Evolutionary conservation across 2,329 filamentous ascomycete genomes (phyloP), one percentile per base, ranked within the genome.

Genomic region (Xylariaceae sp.): DNA sequence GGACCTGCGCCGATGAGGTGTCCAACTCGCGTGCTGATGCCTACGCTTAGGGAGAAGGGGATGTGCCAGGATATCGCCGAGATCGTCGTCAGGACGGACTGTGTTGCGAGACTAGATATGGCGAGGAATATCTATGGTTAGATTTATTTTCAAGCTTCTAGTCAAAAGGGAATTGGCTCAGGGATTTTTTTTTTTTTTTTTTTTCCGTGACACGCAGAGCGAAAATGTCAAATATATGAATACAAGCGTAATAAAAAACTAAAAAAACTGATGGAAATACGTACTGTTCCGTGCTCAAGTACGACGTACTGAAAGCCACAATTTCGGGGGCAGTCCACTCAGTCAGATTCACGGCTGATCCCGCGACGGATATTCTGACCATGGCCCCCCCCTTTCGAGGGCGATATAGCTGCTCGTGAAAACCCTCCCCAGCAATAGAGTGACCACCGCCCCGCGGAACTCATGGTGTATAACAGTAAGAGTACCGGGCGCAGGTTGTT

Each of bases 401-500:
- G 6, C 3, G 51, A 50, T 12, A 74, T 52, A 1, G 69, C 68
- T 3, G 66, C 59, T 1, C 65, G 58, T 6, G 73, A 73, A 43
- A 75, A 71, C 0, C 74, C 73, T 3, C 70, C 70, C 76, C 75
- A 76, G 67, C 76, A 79, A 57, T 71, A 65, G 41, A 66, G 70
- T 7, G 68, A 69, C 66, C 67, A 70, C 35, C 72, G 68, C 4
- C 73, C 74, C 0, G 59, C 63, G 5, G 74, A 63, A 54, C 74
- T 71, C 52, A 73, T 68, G 27, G 74, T 69, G 56, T 80, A 80
- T 1, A 73, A 34, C 27, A 77, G 68, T 1, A 81, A 70, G 2
- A 80, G 64, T 0, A 77, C 32, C 0, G 76, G 76, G 0, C 78
- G 72, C 2, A 80, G 66, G 37, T 75, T 72, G 52, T 80, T 77